A percentile compares a stretch with the other conserved stretches of the same genome.
Conservation (phyloP, 2,329 filamentous ascomycete species). For the Nemania bipapillata region DNA sequence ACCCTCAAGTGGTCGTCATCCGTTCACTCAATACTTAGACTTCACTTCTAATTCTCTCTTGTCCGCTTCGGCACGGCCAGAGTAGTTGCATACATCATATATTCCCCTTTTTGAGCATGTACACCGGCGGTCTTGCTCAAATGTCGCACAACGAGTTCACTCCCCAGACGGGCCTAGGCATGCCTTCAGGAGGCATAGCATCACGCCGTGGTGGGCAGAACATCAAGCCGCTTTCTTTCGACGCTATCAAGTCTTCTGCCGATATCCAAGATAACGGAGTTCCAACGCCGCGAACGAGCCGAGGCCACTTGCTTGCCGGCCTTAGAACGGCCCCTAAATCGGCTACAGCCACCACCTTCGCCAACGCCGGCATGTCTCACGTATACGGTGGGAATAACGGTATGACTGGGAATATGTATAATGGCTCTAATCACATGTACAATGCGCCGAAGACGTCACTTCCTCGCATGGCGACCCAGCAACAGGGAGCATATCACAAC, state of each 20-base stretch:
- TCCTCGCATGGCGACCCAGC: conserved; percentile 54
- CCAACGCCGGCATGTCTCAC: conserved; percentile 56
- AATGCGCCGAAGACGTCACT: conserved; percentile 67
- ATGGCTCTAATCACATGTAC: conserved; percentile 58
- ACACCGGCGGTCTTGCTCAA: conserved; percentile 99
- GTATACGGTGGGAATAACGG: conserved; percentile 60
- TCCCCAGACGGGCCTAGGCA: conserved; percentile 75
- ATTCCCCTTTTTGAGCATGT: conserved; percentile 66
- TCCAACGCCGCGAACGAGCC: conserved; percentile 89
- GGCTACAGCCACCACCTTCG: conserved; percentile 75
- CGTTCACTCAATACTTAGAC: conserved; percentile 50
- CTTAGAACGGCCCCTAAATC: conserved; percentile 94
- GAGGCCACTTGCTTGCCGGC: conserved; percentile 92
- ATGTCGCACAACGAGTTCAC: conserved; percentile 91
- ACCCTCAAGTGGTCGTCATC: conserved; percentile 47
- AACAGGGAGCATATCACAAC: conserved; percentile 50
- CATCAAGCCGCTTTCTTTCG: conserved; percentile 89
- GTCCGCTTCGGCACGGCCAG: conserved; percentile 37
- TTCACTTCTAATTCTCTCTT: conserved; percentile 47
- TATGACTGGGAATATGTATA: conserved; percentile 59
- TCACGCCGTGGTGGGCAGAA: conserved; percentile 83
- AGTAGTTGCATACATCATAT: conserved; percentile 42
- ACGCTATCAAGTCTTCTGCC: conserved; percentile 74
- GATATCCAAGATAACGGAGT: conserved; percentile 74
- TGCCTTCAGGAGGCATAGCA: conserved; percentile 82